phyloP scores from a whole-genome alignment of 2,329 filamentous ascomycete genomes.

The Ophiostoma ulmi region DNA sequence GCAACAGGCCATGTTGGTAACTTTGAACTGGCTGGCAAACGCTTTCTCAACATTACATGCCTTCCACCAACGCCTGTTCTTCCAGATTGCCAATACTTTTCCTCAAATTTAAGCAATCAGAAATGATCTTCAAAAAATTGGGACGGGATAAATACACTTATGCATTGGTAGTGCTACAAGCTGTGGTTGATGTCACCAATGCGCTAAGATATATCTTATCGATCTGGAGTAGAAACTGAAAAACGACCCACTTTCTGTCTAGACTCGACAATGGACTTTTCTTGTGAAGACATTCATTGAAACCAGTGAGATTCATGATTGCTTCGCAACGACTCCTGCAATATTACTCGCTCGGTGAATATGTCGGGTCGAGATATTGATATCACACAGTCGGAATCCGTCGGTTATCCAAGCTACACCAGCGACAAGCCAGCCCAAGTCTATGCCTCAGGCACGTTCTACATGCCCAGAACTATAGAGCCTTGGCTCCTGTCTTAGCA shows the following conservation, averaged over 20 bases:
- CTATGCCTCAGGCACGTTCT: conserved; percentile 8
- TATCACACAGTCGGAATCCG: background rate
- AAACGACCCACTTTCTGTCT: background rate
- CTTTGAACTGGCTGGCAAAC: too few relatives aligned
- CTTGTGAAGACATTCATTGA: background rate
- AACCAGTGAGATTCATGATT: background rate
- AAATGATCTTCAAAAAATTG: background rate
- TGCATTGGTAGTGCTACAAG: background rate
- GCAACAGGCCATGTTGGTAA: background rate
- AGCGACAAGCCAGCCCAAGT: background rate
- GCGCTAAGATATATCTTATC: background rate
- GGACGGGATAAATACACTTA: background rate
- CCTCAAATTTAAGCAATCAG: background rate
- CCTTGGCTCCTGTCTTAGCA: background rate
- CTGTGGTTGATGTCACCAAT: background rate
- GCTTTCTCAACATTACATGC: too few relatives aligned
- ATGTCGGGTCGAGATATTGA: background rate
- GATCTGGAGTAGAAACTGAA: background rate
- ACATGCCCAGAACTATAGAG: conserved; percentile 5
- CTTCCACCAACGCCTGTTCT: too few relatives aligned
- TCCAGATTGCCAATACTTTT: background rate
- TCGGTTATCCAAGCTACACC: background rate
- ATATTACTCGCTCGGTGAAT: background rate
- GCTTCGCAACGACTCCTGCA: background rate
- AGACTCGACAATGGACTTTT: background rate